Evolutionary conservation across 192 early-diverging fungal species (phyloP).

Genomic region (Podila clonocystis): DNA sequence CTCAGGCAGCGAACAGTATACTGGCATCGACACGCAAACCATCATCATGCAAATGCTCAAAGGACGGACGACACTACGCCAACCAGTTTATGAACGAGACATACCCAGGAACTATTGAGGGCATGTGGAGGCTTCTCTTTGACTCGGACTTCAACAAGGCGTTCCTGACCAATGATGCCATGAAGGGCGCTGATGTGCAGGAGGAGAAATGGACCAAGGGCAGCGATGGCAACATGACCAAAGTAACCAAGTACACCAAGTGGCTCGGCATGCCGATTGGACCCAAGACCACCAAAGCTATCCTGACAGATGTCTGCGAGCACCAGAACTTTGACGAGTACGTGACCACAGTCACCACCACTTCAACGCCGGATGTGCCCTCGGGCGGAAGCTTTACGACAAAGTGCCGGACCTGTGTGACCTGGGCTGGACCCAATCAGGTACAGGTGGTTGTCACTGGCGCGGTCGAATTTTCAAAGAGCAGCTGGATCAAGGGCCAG

Average conservation of each 20-base stretch:
- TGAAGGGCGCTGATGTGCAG: constrained; percentile 49
- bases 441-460: constrained; percentile 56
- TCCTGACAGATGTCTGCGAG: constrained; percentile 57
- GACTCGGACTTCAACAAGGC: constrained; percentile 37
- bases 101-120: constrained; percentile 44
- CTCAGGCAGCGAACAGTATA: background rate
- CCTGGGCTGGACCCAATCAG: constrained; percentile 54
- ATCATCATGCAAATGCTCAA: constrained; percentile 44
- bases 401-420: constrained; percentile 64
- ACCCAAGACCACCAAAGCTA: constrained; percentile 50
- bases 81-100: constrained; percentile 26
- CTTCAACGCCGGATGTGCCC: constrained; percentile 67
- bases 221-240: constrained; percentile 10
- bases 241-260: constrained; percentile 29
- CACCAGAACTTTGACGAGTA: constrained; percentile 56
- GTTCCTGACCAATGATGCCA: constrained; percentile 35
- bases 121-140: constrained; percentile 52
- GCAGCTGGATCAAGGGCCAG: constrained; percentile 63
- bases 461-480: constrained; percentile 60
- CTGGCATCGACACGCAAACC: background rate
- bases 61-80: constrained; percentile 42
- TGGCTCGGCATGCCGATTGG: constrained; percentile 49
- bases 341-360: constrained; percentile 56
- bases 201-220: constrained; percentile 33
- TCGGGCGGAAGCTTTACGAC: constrained; percentile 59